A percentile compares a stretch with the other conserved stretches of the same genome.
Evolutionary conservation across 371 early-diverging fungal species (phyloP).

Genomic region (Mucor irregularis): DNA sequence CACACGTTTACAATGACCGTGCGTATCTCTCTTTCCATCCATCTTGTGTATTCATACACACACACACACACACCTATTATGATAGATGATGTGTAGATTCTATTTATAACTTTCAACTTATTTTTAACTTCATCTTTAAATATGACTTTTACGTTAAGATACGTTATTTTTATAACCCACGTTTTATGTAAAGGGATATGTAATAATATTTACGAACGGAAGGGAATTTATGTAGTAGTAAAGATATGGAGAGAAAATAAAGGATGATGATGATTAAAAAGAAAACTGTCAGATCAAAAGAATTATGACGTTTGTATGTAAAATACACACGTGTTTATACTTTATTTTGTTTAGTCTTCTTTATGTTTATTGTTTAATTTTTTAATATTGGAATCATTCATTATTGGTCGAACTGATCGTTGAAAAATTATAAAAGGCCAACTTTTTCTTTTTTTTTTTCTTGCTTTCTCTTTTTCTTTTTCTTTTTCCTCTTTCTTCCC

Average conservation of each 20-base stretch:
- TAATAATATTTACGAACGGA: too few species aligned
- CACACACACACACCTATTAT: too few species aligned
- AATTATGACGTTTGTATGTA: too few species aligned
- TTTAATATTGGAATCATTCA: neutral
- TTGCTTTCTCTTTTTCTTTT: neutral
- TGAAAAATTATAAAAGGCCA: slow-evolving; percentile 1
- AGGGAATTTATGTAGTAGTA: too few species aligned
- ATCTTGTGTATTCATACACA: too few species aligned
- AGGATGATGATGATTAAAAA: too few species aligned
- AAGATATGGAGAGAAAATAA: too few species aligned
- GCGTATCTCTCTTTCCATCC: neutral
- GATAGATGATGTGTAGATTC: neutral
- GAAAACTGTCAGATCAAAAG: too few species aligned
- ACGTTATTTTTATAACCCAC: slow-evolving; percentile 3
- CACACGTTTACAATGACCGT: neutral
- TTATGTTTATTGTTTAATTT: slow-evolving; percentile 1
- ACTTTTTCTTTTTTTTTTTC: neutral
- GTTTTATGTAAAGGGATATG: too few species aligned
- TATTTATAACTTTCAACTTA: neutral
- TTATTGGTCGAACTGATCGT: neutral
- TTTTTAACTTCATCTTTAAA: too few species aligned
- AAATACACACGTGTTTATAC: too few species aligned
- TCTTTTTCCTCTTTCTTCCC: neutral
- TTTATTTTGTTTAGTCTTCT: neutral
- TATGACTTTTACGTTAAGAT: neutral